Percentiles rank a stretch among this genome's conserved stretches.
These are phyloP conservation scores for Aegilops sharonensis DNA, from an alignment of 176 grass and related monocot genomes.

Conservation along the genomic window DNA sequence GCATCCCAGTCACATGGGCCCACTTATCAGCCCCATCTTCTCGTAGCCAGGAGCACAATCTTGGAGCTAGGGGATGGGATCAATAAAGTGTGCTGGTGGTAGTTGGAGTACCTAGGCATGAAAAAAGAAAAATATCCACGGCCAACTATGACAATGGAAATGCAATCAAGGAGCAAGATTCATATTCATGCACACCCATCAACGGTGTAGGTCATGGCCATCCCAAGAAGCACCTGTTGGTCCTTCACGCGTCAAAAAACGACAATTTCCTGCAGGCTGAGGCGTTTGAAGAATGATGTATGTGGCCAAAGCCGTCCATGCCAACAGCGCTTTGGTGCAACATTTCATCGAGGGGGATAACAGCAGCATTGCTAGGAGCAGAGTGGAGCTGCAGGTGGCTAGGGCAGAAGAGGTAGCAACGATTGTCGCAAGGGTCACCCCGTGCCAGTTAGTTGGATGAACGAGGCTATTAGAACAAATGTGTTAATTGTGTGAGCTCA, in stretches of 20 bases:
- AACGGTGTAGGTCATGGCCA: background rate
- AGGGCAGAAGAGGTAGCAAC: background rate
- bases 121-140: background rate
- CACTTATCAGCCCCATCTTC: background rate
- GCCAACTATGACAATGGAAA: background rate
- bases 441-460: background rate
- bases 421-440: background rate
- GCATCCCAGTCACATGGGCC: background rate
- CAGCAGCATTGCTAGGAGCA: background rate
- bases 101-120: background rate
- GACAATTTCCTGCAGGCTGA: background rate
- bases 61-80: conserved; percentile 1
- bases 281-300: background rate
- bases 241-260: background rate
- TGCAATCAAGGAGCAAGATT: conserved; percentile 3
- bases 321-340: conserved; percentile 1
- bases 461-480: background rate
- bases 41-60: background rate
- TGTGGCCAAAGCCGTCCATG: background rate
- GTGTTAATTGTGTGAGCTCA: background rate
- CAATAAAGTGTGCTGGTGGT: background rate
- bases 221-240: background rate
- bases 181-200: background rate
- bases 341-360: background rate
- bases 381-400: background rate